Base-by-base conservation (phyloP, 495 filamentous ascomycete species). In the Stereocaulon alpinum region DNA sequence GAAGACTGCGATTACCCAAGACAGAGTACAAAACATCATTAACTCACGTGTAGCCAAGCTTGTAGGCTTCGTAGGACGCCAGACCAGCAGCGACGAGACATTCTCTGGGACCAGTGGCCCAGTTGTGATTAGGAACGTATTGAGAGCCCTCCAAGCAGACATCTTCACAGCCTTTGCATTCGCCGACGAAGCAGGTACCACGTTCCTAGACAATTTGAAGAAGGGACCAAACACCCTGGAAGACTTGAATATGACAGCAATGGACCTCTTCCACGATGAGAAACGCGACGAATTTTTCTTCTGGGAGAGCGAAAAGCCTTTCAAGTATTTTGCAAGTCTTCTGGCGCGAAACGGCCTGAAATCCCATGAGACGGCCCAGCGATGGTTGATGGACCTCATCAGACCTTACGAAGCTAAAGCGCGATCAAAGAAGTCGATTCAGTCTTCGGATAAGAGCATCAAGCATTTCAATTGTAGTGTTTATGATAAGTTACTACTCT, bases 121-220 rank as follows among this genome's bases (percentile, higher is more conserved):
- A 14, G 11, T 64, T 11, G 34, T 64, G n/a, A 40, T 61, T 6
- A 60, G 63, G 2, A 64, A 64, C 37, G 12, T 59, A 12, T 40
- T 64, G 10, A 43, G 63, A 11, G 47, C 63, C 10, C 37, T 64
- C 10, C 43, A 45, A 48, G 37, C 54, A 15, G 63, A 64, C 20
- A 54, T 64, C 0, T 59, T 64, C 47, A 64, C 59, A 12, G 63
- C 63, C 18, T 64, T 64, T 40, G 63, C 63, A 17, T 64, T 64
- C 56, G 62, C 63, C 1, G 54, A 57, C 3, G 34, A 4, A 15
- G 59, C 51, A 37, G 59, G 63, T 11, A 64, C 63, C 7, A 9
- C n/a, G 1, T 64, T 54, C 44, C 47, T 64, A 2, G 18, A 56
- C 29, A 10, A 34, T 17, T 30, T 64, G 15, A 42, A 30, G 30